Evolutionary conservation across 371 early-diverging fungal species (phyloP).

Genomic region (Gilbertella persicaria): DNA sequence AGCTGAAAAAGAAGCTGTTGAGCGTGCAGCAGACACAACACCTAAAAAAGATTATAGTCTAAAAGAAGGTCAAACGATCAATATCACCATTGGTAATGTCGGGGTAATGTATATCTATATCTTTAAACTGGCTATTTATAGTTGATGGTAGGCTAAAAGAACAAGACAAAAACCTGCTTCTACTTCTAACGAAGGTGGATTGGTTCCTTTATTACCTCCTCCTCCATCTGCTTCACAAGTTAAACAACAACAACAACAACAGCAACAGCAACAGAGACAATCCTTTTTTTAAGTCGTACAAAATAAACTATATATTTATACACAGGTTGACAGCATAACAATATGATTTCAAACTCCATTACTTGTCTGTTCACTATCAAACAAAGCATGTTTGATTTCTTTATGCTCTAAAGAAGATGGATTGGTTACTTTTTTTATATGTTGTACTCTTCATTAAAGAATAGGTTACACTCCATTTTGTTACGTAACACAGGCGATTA

Average conservation of each 20-base stretch:
- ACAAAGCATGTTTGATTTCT: too few relatives aligned
- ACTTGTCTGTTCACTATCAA: too few relatives aligned
- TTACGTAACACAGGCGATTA: too few relatives aligned
- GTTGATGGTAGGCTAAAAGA: constrained; percentile 25
- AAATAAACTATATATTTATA: too few relatives aligned
- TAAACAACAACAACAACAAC: constrained; percentile 48
- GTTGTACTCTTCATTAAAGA: too few relatives aligned
- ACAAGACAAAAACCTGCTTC: constrained; percentile 29
- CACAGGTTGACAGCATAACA: too few relatives aligned
- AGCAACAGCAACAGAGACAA: constrained; percentile 13
- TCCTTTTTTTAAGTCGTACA: too few relatives aligned
- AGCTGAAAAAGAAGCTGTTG: constrained; percentile 55
- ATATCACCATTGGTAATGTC: constrained; percentile 72
- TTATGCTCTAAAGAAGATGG: too few relatives aligned
- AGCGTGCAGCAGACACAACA: constrained; percentile 42
- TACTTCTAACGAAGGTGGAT: constrained; percentile 12
- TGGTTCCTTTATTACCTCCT: constrained; percentile 51
- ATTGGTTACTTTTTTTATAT: too few relatives aligned
- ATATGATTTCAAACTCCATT: too few relatives aligned
- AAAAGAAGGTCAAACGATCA: constrained; percentile 87
- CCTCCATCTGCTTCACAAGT: constrained; percentile 59
- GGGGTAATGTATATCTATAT: constrained; percentile 30
- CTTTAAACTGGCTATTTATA: background rate
- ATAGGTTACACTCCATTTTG: too few relatives aligned
- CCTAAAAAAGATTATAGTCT: constrained; percentile 81